phyloP scores from a whole-genome alignment of 176 grass and related monocot species.

The Triticum urartu region DNA sequence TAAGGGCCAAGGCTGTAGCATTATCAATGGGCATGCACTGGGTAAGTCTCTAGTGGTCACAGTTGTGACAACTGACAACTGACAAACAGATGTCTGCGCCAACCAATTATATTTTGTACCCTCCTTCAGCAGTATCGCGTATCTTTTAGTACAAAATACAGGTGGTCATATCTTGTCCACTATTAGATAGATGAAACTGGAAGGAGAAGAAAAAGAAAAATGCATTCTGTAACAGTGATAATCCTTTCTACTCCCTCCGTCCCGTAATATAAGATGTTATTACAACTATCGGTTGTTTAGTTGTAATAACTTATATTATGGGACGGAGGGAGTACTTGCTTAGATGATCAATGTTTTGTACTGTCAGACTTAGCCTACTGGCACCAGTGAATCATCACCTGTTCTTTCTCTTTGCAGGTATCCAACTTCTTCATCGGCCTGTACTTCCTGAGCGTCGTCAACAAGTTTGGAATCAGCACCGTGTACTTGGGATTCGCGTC shows the following conservation, averaged over 20 bases:
- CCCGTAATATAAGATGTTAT: too few relatives aligned
- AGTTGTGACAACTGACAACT: background rate
- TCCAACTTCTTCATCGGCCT: constrained; percentile 95
- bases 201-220: background rate
- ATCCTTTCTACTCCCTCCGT: background rate
- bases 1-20: constrained; percentile 94
- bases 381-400: background rate
- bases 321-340: background rate
- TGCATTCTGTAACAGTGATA: background rate
- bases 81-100: background rate
- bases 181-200: background rate
- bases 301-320: too few relatives aligned
- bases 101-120: background rate
- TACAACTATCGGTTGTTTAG: too few relatives aligned
- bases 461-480: constrained; percentile 75
- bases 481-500: constrained; percentile 88
- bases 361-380: background rate
- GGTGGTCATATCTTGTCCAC: background rate
- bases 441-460: constrained; percentile 92
- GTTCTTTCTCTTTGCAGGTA: constrained; percentile 45
- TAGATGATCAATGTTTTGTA: background rate
- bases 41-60: constrained; percentile 52
- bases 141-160: constrained; percentile 9
- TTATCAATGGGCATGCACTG: constrained; percentile 99
- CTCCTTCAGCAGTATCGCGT: background rate